Evolutionary conservation across 345 rosid genomes (phyloP).

Genomic region (Lepidium aucheri): DNA sequence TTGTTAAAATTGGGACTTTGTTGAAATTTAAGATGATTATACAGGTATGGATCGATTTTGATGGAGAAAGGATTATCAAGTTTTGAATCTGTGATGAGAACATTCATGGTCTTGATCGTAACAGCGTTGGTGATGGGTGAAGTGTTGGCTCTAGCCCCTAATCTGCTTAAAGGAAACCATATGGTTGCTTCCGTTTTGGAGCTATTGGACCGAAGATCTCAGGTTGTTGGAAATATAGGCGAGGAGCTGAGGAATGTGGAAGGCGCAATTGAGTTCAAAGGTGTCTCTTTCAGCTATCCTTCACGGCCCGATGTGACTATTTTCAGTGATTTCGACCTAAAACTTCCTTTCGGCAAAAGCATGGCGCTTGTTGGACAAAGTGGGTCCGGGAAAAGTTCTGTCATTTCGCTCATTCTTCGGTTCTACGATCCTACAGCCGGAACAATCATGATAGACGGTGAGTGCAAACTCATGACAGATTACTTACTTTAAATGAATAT

Average conservation of each 20-base stretch:
- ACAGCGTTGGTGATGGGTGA: constrained; percentile 98
- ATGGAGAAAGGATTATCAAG: constrained; percentile 75
- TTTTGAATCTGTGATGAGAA: constrained; percentile 80
- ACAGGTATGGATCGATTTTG: constrained; percentile 36
- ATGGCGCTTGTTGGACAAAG: too few species aligned
- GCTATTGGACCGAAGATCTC: constrained; percentile 62
- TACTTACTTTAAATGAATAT: too few species aligned
- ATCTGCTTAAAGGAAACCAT: constrained; percentile 84
- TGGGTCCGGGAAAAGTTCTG: too few species aligned
- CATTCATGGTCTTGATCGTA: constrained; percentile 91
- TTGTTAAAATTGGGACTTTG: background rate
- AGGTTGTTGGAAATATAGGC: constrained; percentile 55
- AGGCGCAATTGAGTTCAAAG: constrained; percentile 59
- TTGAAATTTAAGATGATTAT: background rate
- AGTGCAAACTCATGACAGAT: too few species aligned
- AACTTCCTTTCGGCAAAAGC: too few species aligned
- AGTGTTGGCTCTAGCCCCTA: constrained; percentile 79
- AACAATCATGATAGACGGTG: too few species aligned
- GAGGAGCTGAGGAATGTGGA: constrained; percentile 52
- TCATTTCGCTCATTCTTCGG: too few species aligned
- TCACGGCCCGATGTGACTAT: too few species aligned
- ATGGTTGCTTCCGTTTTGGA: constrained; percentile 91
- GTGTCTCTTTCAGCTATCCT: constrained; percentile 62
- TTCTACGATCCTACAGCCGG: too few species aligned
- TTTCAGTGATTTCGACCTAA: too few species aligned